These are phyloP conservation scores for Citrus inodora DNA, from an alignment of 345 rosid species.

Conservation along the genomic window DNA sequence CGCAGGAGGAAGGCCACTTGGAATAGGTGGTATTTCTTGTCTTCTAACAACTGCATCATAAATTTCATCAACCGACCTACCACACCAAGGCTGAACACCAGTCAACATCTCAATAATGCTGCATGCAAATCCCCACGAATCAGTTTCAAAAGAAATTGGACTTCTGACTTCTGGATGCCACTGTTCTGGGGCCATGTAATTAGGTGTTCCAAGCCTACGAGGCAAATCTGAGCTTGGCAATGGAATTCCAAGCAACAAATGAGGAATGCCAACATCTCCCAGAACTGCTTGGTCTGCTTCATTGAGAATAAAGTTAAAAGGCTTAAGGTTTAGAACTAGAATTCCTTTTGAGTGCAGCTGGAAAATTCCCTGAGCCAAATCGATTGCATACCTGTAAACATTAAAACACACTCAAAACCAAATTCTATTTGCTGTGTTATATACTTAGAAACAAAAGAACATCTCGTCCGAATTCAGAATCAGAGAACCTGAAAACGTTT, in stretches of 20 bases:
- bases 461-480: neutral
- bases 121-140: constrained; percentile 96
- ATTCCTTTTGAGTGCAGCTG: constrained; percentile 67
- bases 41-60: constrained; percentile 60
- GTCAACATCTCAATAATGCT: constrained; percentile 91
- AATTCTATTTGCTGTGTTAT: neutral
- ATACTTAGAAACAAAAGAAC: neutral
- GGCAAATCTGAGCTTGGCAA: constrained; percentile 61
- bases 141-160: constrained; percentile 84
- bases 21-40: constrained; percentile 67
- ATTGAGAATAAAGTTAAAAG: constrained; percentile 69
- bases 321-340: constrained; percentile 77
- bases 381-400: constrained; percentile 62
- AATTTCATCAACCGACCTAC: constrained; percentile 64
- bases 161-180: constrained; percentile 90
- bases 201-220: constrained; percentile 77
- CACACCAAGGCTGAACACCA: constrained; percentile 78
- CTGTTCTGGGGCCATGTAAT: constrained; percentile 98
- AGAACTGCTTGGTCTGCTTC: constrained; percentile 64
- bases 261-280: constrained; percentile 83
- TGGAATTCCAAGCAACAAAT: constrained; percentile 66
- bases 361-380: constrained; percentile 64
- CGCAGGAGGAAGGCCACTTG: constrained; percentile 69
- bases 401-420: constrained; percentile 7
- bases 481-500: constrained; percentile 62